phyloP scores from a whole-genome alignment of 169 alveolate genomes.

The Plasmodium coatneyi region DNA sequence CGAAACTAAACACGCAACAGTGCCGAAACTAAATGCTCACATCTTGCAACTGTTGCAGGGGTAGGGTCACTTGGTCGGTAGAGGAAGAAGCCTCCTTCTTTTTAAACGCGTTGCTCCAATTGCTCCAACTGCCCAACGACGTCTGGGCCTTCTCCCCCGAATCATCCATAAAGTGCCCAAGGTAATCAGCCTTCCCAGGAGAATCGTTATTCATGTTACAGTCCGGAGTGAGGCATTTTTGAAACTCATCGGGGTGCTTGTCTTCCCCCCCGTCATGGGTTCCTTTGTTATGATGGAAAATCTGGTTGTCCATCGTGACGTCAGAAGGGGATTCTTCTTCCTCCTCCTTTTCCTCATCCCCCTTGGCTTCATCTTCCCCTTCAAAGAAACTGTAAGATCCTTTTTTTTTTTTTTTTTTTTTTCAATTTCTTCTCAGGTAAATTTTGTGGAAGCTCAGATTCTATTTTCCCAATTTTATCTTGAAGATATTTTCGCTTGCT shows the following conservation, averaged over 20 bases:
- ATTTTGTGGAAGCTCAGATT: not conserved
- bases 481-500: slow-evolving; percentile 48
- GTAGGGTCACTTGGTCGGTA: slow-evolving; percentile 20
- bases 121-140: not conserved
- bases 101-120: not conserved
- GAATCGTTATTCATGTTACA: not conserved
- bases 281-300: not conserved
- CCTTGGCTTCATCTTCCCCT: not conserved
- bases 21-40: not conserved
- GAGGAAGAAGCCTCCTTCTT: not conserved
- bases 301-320: not conserved
- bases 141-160: not conserved
- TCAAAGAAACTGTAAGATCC: slow-evolving; percentile 33
- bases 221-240: not conserved
- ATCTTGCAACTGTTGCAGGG: slow-evolving; percentile 58
- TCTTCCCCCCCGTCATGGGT: not conserved
- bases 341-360: not conserved
- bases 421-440: not conserved
- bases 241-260: not conserved
- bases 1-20: not conserved
- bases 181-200: not conserved
- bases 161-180: not conserved
- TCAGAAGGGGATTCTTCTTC: not conserved
- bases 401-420: slow-evolving; percentile 11
- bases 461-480: not conserved